Conservation (phyloP, 75 land plant genomes). For the Ceratopteris richardii region DNA sequence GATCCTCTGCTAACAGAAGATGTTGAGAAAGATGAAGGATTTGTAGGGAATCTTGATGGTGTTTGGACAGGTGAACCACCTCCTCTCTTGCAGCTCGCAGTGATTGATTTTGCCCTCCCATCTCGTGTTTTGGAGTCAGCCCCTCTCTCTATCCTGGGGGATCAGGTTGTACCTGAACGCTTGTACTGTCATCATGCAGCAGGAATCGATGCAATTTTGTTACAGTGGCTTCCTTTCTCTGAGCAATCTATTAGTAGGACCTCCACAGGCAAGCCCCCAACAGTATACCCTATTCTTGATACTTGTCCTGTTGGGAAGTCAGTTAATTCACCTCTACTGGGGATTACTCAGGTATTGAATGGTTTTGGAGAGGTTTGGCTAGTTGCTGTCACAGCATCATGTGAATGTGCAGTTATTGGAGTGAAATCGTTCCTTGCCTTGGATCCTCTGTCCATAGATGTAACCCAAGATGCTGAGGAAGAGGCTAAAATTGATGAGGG, state of each 20-base stretch:
- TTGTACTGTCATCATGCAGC: conserved; percentile 72
- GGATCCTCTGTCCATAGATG: conserved; percentile 27
- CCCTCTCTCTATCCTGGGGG: conserved; percentile 46
- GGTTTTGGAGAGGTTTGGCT: conserved; percentile 82
- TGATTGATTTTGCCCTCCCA: conserved; percentile 76
- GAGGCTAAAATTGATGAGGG: conserved; percentile 7
- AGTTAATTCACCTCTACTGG: conserved; percentile 40
- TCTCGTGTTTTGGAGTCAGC: conserved; percentile 26
- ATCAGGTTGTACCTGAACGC: conserved; percentile 66
- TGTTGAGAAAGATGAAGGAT: conserved; percentile 7
- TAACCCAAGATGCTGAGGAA: conserved; percentile 18
- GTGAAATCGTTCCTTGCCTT: conserved; percentile 46
- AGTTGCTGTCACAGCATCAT: conserved; percentile 49
- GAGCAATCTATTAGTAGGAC: conserved; percentile 36
- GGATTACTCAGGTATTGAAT: conserved; percentile 57
- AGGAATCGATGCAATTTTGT: conserved; percentile 67
- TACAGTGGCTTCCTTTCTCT: conserved; percentile 96
- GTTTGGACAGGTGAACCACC: conserved; percentile 68
- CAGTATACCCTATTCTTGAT: conserved; percentile 59
- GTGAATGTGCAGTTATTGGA: conserved; percentile 67
- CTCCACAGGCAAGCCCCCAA: conserved; percentile 46
- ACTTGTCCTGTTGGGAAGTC: conserved; percentile 34
- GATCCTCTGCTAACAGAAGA: conserved; percentile 3
- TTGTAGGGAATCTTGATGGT: conserved; percentile 11
- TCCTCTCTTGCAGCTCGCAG: conserved; percentile 72